These are phyloP conservation scores for Colletotrichum lentis DNA, from an alignment of 2,329 filamentous ascomycete genomes.

Conservation along the genomic window DNA sequence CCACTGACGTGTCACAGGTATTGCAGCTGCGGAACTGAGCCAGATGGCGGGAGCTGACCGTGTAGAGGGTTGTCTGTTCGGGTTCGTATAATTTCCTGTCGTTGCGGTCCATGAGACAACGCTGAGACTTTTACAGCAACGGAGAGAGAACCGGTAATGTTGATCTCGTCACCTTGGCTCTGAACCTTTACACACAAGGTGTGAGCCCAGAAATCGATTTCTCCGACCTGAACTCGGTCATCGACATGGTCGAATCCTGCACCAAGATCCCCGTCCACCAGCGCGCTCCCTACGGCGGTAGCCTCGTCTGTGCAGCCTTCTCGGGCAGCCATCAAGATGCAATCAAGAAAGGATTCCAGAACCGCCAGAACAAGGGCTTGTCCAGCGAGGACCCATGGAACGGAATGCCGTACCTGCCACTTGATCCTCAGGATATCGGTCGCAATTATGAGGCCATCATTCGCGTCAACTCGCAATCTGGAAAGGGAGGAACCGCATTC, in stretches of 20 bases:
- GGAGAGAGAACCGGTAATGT: slow-evolving; percentile 96
- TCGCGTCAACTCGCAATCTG: slow-evolving; percentile 94
- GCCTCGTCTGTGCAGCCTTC: slow-evolving; percentile 89
- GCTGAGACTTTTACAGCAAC: slow-evolving; percentile 56
- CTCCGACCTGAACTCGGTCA: slow-evolving; percentile 84
- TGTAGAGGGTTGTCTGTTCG: slow-evolving; percentile 93
- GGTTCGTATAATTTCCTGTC: no score
- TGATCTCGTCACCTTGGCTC: slow-evolving; percentile 87
- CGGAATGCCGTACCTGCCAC: slow-evolving; percentile 78
- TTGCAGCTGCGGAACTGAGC: slow-evolving; percentile 85
- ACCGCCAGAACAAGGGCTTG: slow-evolving; percentile 68
- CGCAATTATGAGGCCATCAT: slow-evolving; percentile 98
- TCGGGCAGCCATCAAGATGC: slow-evolving; percentile 93
- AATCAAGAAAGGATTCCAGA: slow-evolving; percentile 89
- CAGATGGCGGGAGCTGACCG: slow-evolving; percentile 97
- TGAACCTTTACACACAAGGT: slow-evolving; percentile 96
- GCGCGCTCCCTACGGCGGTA: slow-evolving; percentile 88
- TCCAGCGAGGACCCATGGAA: slow-evolving; percentile 76
- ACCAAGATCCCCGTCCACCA: slow-evolving; percentile 95
- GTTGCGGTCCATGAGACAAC: no score
- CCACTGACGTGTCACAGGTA: no score
- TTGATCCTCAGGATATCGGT: slow-evolving; percentile 93
- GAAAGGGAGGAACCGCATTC: slow-evolving; percentile 94
- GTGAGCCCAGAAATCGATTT: slow-evolving; percentile 88
- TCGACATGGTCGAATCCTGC: slow-evolving; percentile 87